Base-by-base conservation (phyloP, 306 rosid genomes). In the Pterocarpus macrocarpus region DNA sequence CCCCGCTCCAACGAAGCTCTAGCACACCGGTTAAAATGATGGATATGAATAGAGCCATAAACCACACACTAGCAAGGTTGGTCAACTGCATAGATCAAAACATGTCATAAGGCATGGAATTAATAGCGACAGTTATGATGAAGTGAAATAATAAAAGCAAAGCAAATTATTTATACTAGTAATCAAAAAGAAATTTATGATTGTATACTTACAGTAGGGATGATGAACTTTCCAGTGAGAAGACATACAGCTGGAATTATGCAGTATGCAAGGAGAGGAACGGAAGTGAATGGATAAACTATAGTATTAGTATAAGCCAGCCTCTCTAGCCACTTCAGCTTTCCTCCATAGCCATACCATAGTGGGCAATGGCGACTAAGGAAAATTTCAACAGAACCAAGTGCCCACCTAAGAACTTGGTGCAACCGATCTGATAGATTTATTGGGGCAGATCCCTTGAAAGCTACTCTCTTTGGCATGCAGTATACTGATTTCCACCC, bases 261-360 rank as follows among this genome's bases (percentile, higher is more conserved):
- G 71, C 90, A 87, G 64, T 87, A 87, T 47, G 90, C 90, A 68
- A 87, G 56, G 4, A 87, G 78, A 81, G 90, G 90, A 57, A 87
- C 73, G 61, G 90, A 87, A 68, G 90, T 87, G 76, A 80, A 81
- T 8, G 90, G 90, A 70, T 87, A 87, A 55, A 87, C 87, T 17
- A 84, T 87, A 72, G 90, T 84, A 47, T 87, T 87, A 3, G 84
- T 81, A 74, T 87, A 84, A 47, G 88, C 90, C 69, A 84, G 3
- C 59, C 90, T 81, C 66, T 87, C 82, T 22, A 87, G 73, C 72
- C 77, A 87, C 81, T 87, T 87, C 3, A 87, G 76, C 16, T 87
- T 84, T 71, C 90, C 90, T 38, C 86, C 88, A 22, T 84, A 84
- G 69, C 84, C 90, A 87, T 87, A 87, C 90, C 90, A 87, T 43